Evolutionary conservation across 1,284 basidiomycete genomes (phyloP).

Genomic region (Clitocybe nebularis): DNA sequence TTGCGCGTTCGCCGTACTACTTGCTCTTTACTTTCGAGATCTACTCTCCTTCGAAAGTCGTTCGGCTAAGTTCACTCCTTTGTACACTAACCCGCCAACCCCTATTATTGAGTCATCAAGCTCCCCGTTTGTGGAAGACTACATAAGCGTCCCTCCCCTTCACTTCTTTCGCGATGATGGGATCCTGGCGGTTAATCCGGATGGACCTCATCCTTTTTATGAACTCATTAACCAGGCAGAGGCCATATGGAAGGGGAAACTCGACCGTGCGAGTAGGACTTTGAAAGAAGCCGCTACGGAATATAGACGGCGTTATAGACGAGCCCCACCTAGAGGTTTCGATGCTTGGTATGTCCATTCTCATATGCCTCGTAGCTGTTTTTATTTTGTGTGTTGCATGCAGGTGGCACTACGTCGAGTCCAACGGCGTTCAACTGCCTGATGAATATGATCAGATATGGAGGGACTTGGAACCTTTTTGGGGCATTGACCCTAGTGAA

Average conservation of each 20-base stretch:
- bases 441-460: conserved; percentile 53
- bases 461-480: conserved; percentile 43
- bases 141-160: background rate
- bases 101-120: background rate
- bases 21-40: background rate
- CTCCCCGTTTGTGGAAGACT: background rate
- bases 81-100: background rate
- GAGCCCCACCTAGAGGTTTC: conserved; percentile 47
- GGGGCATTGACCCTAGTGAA: conserved; percentile 41
- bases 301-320: conserved; percentile 45
- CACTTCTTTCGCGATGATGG: conserved; percentile 32
- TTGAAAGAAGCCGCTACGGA: conserved; percentile 50
- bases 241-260: conserved; percentile 45
- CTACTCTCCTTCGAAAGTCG: background rate
- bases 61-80: background rate
- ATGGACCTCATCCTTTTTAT: conserved; percentile 46
- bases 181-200: conserved; percentile 34
- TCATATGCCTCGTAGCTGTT: background rate
- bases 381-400: background rate
- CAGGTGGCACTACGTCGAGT: conserved; percentile 52
- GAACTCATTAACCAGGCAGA: conserved; percentile 48
- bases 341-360: conserved; percentile 34
- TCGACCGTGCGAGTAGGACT: conserved; percentile 48
- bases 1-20: background rate
- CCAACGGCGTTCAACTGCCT: conserved; percentile 46